Evolutionary conservation across 1,284 basidiomycete genomes (phyloP).

Genomic region (Tilletia setariae): DNA sequence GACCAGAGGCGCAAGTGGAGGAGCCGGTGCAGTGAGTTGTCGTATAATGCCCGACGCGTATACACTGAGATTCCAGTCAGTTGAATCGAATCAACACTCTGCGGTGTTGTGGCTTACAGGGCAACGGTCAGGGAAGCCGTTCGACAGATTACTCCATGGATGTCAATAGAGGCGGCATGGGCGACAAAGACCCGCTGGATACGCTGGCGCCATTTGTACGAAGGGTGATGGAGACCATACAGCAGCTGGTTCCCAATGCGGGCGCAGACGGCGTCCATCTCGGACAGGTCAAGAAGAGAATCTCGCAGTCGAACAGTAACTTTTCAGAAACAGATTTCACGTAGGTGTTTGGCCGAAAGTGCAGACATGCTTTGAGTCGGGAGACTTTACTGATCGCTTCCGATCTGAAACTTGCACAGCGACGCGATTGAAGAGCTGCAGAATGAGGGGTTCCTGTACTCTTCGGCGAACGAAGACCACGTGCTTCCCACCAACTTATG

Average conservation of each 20-base stretch:
- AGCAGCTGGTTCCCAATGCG: constrained; percentile 33
- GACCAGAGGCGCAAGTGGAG: constrained; percentile 25
- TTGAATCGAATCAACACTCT: too few species aligned
- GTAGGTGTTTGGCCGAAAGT: too few species aligned
- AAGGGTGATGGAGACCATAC: constrained; percentile 1
- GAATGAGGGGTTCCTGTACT: constrained; percentile 44
- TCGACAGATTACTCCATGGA: constrained; percentile 28
- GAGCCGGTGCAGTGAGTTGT: neutral
- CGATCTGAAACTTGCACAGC: constrained; percentile 22
- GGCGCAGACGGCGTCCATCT: constrained; percentile 42
- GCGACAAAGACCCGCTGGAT: too few species aligned
- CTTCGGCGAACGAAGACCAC: constrained; percentile 44
- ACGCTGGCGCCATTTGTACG: constrained; percentile 2
- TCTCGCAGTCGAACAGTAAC: constrained; percentile 21
- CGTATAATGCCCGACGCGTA: too few species aligned
- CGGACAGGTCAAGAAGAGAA: constrained; percentile 30
- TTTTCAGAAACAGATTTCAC: too few species aligned
- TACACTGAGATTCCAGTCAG: too few species aligned
- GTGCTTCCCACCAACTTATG: constrained; percentile 47
- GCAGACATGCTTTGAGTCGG: too few species aligned
- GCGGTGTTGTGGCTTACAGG: too few species aligned
- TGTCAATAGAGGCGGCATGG: too few species aligned
- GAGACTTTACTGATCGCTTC: neutral
- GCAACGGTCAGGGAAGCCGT: constrained; percentile 31
- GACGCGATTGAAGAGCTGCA: constrained; percentile 40